phyloP scores from a whole-genome alignment of 768 basidiomycete genomes.

The Plicaturopsis crispa region DNA sequence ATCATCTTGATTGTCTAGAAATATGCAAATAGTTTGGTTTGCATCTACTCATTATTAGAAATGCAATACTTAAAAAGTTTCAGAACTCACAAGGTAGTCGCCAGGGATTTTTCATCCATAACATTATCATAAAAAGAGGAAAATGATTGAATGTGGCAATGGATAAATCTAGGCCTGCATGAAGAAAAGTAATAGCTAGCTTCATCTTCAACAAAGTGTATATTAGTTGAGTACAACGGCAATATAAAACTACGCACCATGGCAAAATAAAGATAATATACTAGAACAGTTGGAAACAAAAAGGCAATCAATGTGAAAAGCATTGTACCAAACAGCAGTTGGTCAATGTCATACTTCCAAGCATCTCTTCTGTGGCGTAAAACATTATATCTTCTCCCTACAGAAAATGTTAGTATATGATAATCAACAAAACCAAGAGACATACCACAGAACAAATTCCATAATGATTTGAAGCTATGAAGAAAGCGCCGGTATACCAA shows the following conservation, averaged over 20 bases:
- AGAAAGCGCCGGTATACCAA: conserved; percentile 56
- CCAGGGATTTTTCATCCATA: conserved; percentile 76
- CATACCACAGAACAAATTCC: conserved; percentile 87
- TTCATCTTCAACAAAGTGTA: conserved; percentile 32
- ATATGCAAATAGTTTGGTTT: no score
- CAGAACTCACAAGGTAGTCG: conserved; percentile 87
- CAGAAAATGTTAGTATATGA: background rate
- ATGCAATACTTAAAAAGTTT: no score
- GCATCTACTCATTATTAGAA: no score
- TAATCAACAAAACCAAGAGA: background rate
- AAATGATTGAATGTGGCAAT: conserved; percentile 87
- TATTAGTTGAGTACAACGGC: background rate
- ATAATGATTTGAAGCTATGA: conserved; percentile 55
- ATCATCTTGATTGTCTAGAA: no score
- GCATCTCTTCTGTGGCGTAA: conserved; percentile 83
- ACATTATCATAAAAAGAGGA: conserved; percentile 81
- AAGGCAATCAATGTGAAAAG: conserved; percentile 79
- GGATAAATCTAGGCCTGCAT: conserved; percentile 55
- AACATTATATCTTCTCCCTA: conserved; percentile 86
- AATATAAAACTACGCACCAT: conserved; percentile 26
- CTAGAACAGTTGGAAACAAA: conserved; percentile 77
- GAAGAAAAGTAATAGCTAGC: conserved; percentile 44
- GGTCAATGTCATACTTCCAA: conserved; percentile 89
- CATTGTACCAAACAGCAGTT: conserved; percentile 90
- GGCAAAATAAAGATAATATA: conserved; percentile 82